These are phyloP conservation scores for Glomus cerebriforme DNA, from an alignment of 192 early-diverging fungal species.

Conservation along the genomic window DNA sequence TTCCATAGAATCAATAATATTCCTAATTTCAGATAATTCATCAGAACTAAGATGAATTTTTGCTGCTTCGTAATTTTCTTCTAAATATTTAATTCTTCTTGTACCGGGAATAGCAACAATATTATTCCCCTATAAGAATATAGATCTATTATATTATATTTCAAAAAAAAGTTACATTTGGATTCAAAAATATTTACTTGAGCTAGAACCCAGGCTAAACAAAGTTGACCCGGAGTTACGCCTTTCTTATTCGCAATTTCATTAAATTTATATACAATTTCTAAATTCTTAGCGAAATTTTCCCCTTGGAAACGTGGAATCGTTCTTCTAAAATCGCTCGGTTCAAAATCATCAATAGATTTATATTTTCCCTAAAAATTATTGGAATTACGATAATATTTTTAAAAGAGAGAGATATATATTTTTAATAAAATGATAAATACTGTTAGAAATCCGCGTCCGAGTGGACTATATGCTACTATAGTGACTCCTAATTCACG, in stretches of 20 bases:
- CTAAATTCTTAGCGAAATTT: slow-evolving; percentile 61
- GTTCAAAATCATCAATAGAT: slow-evolving; percentile 53
- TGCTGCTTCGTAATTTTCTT: slow-evolving; percentile 40
- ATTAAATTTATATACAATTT: slow-evolving; percentile 57
- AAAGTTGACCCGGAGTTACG: slow-evolving; percentile 53
- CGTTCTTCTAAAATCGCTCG: slow-evolving; percentile 52
- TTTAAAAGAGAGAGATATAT: neutral
- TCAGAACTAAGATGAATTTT: slow-evolving; percentile 40
- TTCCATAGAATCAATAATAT: slow-evolving; percentile 7
- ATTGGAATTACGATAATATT: slow-evolving; percentile 35
- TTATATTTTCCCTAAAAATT: slow-evolving; percentile 59
- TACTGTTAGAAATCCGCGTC: slow-evolving; percentile 66
- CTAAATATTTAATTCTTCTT: slow-evolving; percentile 48
- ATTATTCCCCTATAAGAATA: too few species aligned
- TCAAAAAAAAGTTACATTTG: too few species aligned
- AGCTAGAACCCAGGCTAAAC: slow-evolving; percentile 65
- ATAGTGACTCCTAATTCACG: slow-evolving; percentile 72
- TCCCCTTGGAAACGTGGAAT: slow-evolving; percentile 62
- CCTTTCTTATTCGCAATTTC: slow-evolving; percentile 55
- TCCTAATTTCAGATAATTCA: slow-evolving; percentile 37
- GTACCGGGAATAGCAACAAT: slow-evolving; percentile 60
- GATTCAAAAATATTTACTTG: too few species aligned
- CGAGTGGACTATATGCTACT: slow-evolving; percentile 74
- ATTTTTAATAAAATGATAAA: neutral
- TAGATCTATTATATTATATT: too few species aligned